These are phyloP conservation scores for Strigomonas culicis DNA, from an alignment of 208 protist species.

Conservation along the genomic window DNA sequence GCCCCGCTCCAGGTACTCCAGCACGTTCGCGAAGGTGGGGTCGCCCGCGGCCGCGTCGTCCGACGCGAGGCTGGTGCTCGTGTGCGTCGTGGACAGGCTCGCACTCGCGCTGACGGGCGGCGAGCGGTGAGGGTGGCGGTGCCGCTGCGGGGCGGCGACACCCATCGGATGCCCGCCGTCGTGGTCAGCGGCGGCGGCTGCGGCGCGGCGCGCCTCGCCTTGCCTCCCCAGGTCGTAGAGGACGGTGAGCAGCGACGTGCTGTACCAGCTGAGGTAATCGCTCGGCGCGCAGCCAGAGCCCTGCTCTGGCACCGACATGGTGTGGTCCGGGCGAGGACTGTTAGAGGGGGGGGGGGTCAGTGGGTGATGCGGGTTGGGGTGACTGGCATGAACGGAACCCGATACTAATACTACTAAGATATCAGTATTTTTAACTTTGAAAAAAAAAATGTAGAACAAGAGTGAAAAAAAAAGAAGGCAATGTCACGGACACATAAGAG, in stretches of 20 bases:
- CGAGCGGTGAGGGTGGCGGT: too few relatives aligned
- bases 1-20: too few relatives aligned
- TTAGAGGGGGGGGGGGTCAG: too few relatives aligned
- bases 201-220: slow-evolving; percentile 20
- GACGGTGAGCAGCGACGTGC: slow-evolving; percentile 36
- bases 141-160: too few relatives aligned
- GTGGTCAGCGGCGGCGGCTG: too few relatives aligned
- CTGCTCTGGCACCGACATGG: too few relatives aligned
- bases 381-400: too few relatives aligned
- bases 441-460: not conserved
- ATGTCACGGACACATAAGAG: not conserved
- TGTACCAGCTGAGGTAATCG: slow-evolving; percentile 37
- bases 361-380: too few relatives aligned
- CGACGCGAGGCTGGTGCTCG: too few relatives aligned
- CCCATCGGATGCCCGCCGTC: too few relatives aligned
- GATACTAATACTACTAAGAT: not conserved
- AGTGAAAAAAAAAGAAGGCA: slow-evolving; percentile 9
- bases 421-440: not conserved
- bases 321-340: too few relatives aligned
- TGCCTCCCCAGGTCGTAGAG: slow-evolving; percentile 34
- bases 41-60: not conserved
- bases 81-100: not conserved
- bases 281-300: slow-evolving; percentile 12
- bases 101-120: not conserved
- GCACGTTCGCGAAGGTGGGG: not conserved